Base-by-base conservation (phyloP, 768 basidiomycete species). In the Tricholomella constricta region DNA sequence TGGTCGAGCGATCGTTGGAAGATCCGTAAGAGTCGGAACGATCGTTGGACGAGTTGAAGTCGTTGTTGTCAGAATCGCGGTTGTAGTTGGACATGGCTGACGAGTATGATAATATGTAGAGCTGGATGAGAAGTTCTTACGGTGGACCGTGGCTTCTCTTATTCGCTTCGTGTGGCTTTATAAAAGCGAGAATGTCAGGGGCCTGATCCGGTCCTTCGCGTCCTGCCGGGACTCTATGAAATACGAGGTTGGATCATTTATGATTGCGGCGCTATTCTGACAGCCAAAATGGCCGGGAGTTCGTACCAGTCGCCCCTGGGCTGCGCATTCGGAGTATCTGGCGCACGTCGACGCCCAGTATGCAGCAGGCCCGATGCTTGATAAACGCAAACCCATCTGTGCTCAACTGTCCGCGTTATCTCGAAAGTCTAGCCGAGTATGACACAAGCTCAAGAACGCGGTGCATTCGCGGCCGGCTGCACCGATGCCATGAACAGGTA, bases 41-140 rank as follows among this genome's bases (percentile, higher is more conserved):
- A 9, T 51, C 41, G 42, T 62, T 62, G 25, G 54, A 54, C 15
- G 62, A 62, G 14, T 52, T 51, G n/a, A n/a, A n/a, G 54, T 62
- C 47, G 48, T 60, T 41, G 55, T 57, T 48, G 51, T 59, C 45
- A 49, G 55, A 59, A 43, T 50, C 48, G 54, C 53, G 52, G 62
- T 58, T 56, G 58, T 65, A 61, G 58, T 65, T 59, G 22, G 67
- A 65, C 63, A 62, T 67, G 48, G 32, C 23, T 40, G 27, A 29
- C 27, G 31, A 42, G 10, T 34, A 8, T 29, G 27, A 34, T 26
- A 11, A 32, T 31, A 37, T n/a, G 37, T 34, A 9, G 31, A 40
- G 25, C 14, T 19, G 9, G 46, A 10, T 10, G 31, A 14, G 27
- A n/a, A n/a, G n/a, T n/a, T n/a, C n/a, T n/a, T n/a, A n/a, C 43